Conservation (phyloP, 768 basidiomycete genomes). For the Floccularia luteovirens region DNA sequence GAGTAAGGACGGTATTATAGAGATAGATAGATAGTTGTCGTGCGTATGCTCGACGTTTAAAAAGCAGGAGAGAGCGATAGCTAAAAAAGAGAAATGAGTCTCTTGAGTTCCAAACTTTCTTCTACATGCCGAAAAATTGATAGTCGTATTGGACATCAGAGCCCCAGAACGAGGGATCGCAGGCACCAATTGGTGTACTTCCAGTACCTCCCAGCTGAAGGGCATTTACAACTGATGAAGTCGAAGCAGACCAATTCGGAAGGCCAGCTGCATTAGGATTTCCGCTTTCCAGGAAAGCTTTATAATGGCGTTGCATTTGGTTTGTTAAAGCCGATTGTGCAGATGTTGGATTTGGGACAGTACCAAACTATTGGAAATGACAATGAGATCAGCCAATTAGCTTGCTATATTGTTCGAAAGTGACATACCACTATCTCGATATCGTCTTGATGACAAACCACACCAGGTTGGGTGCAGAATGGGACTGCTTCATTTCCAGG, state of each 20-base stretch:
- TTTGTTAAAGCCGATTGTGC: conserved; percentile 50
- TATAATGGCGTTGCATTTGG: conserved; percentile 69
- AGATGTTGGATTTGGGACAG: conserved; percentile 42
- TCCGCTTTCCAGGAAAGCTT: conserved; percentile 53
- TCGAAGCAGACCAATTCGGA: conserved; percentile 47
- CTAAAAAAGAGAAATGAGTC: no score
- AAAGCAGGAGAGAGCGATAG: no score
- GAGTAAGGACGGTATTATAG: no score
- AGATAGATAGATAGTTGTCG: no score
- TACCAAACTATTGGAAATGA: conserved; percentile 43
- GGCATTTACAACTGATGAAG: conserved; percentile 43
- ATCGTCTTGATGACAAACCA: conserved; percentile 78
- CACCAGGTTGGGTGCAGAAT: conserved; percentile 47
- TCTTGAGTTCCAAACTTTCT: no score
- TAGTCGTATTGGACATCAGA: conserved; percentile 59
- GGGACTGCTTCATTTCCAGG: conserved; percentile 50
- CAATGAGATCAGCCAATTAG: conserved; percentile 4
- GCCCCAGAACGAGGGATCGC: conserved; percentile 66
- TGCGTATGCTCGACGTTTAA: no score
- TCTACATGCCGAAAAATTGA: conserved; percentile 28
- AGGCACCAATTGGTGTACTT: conserved; percentile 45
- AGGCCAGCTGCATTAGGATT: conserved; percentile 51
- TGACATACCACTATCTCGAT: conserved; percentile 66
- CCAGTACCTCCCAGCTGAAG: conserved; percentile 55
- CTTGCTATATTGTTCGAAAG: conserved; percentile 2